Base-by-base conservation (phyloP, 305 asterid species). In the Fraxinus sp. region DNA sequence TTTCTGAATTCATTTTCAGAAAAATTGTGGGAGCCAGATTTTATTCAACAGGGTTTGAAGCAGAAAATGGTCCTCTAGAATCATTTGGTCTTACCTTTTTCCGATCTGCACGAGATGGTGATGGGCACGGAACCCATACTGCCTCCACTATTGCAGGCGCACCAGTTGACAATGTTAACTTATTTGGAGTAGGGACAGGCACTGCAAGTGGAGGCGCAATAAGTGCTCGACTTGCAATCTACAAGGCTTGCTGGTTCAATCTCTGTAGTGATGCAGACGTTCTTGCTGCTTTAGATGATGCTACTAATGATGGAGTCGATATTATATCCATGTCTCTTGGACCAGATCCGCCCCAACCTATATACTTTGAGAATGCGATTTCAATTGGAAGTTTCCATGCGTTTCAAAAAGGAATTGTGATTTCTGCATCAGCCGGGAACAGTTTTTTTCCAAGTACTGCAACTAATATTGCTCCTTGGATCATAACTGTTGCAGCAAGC, bases 151-250 rank as follows among this genome's bases (percentile, higher is more conserved):
- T 86, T 52, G 93, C 92, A 52, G 92, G 93, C 33, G 77, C 89
- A 5, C 52, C 68, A 26, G 94, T 90, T n/a, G 81, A 84, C 6
- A 52, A 83, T 33, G 86, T 74, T 41, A 85, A 85, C 82, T 75
- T 90, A 83, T 77, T 85, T 7, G 91, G 93, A 68, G 84, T 88
- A 76, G 94, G 81, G 32, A 81, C 80, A 35, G 94, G 94, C 28
- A 87, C 90, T 0, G 92, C 93, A 22, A 88, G 92, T 78, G 94
- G 94, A 33, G 93, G 93, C 14, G 94, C 89, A 35, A 90, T 91
- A 20, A 44, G 81, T 76, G 92, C 92, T 26, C 83, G 94, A 44
- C 85, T 90, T 7, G 89, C 94, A 62, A 86, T 91, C 80, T 90
- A 91, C 83, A 91, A 91, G 83, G 91, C 88, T 62, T 90, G 94